Evolutionary conservation across 768 basidiomycete genomes (phyloP).

Genomic region (Russula ochroleuca): DNA sequence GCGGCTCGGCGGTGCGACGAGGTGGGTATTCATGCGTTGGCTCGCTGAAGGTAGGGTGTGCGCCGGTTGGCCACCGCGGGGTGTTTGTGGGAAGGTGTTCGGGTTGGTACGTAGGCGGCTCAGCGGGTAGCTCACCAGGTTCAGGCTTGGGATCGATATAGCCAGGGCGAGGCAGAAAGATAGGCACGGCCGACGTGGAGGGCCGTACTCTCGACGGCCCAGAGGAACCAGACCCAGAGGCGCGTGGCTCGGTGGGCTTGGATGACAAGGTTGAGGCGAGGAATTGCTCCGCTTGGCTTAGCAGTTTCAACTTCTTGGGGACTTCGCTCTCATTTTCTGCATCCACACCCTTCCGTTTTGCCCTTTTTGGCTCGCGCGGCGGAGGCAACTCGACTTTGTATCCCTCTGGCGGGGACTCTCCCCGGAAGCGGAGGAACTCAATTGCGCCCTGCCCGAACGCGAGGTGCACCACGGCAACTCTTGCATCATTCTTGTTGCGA

Average conservation of each 20-base stretch:
- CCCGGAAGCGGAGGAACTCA: slow-evolving; percentile 56
- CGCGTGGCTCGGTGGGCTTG: neutral
- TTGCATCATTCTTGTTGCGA: slow-evolving; percentile 57
- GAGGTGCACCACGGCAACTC: slow-evolving; percentile 47
- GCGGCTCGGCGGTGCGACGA: neutral
- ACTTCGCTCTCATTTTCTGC: neutral
- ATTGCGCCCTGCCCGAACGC: slow-evolving; percentile 55
- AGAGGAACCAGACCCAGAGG: neutral
- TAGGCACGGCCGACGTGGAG: neutral
- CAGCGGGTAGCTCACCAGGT: slow-evolving; percentile 15
- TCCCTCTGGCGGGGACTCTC: slow-evolving; percentile 40
- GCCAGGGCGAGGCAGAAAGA: slow-evolving; percentile 27
- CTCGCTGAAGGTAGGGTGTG: neutral
- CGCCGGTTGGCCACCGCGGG: neutral
- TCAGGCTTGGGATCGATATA: slow-evolving; percentile 17
- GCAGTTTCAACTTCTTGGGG: slow-evolving; percentile 10
- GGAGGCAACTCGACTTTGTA: slow-evolving; percentile 38
- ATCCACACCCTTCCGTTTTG: slow-evolving; percentile 28
- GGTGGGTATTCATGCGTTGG: neutral
- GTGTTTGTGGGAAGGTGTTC: neutral
- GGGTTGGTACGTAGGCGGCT: neutral
- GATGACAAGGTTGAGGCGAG: neutral
- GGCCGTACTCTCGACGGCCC: neutral
- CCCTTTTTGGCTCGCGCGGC: slow-evolving; percentile 22
- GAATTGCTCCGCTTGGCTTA: slow-evolving; percentile 15